Evolutionary conservation across 2,329 filamentous ascomycete genomes (phyloP), one percentile per base, ranked within the genome.

Genomic region (Xylariaceae sp.): DNA sequence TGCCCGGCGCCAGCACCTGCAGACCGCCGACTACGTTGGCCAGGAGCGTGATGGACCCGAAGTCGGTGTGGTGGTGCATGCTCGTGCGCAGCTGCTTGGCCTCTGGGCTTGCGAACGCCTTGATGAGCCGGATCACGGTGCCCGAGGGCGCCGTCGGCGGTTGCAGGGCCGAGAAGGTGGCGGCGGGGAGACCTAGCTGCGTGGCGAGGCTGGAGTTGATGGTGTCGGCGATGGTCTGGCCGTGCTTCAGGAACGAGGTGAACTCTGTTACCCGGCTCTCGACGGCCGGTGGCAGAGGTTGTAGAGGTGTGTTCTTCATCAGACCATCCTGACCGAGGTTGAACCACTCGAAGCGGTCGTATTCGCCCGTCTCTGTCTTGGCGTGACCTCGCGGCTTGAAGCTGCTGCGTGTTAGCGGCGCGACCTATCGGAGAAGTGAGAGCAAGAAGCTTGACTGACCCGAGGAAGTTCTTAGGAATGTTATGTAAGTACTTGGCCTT

Each of bases 21-120:
- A 67, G 50, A 1, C 63, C 63, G 11, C 63, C 64, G 3, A 62
- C 30, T 3, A 63, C 44, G 34, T 66, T 63, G 38, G 61, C 61
- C 2, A 66, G 55, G 0, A 66, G 49, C 0, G 65, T 66, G 11
- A 66, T 53, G 4, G 54, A 57, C 2, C 64, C 64, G 34, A 65
- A 61, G 40, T 65, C 64, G 1, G 61, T 65, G 36, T 68, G 63
- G 12, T 57, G 51, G 9, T 55, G 47, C 43, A 62, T 54, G 28
- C 46, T 53, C 17, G 52, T 55, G 34, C 53, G 47, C 1, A 54
- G 45, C n/a, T 55, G 49, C 19, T 37, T 34, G 13, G 30, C 31
- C n/a, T 34, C 16, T 11, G 39, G 45, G 35, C 50, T 47, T 13
- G 47, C 52, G 34, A 41, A 52, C 6, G 41, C 30, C 39, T 54